Conservation (phyloP, 1,284 basidiomycete species). For the Ganoderma boninense region DNA sequence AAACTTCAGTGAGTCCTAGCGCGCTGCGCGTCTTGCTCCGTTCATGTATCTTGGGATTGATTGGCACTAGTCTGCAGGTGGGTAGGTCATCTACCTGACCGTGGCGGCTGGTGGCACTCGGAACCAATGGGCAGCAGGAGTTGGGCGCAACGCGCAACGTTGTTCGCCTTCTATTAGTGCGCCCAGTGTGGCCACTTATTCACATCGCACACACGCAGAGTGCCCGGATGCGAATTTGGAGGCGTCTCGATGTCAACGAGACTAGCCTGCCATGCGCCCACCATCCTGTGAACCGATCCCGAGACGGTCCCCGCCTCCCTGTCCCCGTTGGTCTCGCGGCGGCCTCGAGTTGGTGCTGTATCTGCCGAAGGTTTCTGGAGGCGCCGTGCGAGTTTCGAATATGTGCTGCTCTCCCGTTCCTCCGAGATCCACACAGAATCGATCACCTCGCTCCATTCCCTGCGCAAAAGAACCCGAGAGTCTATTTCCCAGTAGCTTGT, state of each 20-base stretch:
- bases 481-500: conserved; percentile 5
- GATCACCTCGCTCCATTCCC: background rate
- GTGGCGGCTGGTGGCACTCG: background rate
- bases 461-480: conserved; percentile 9
- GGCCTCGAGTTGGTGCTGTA: background rate
- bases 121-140: background rate
- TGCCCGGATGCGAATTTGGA: background rate
- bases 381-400: background rate
- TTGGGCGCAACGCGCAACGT: background rate
- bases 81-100: background rate
- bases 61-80: background rate
- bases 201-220: background rate
- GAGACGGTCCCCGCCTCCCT: background rate
- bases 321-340: background rate
- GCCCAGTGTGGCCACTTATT: background rate
- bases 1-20: background rate
- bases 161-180: background rate
- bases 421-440: background rate
- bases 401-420: background rate
- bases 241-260: conserved; percentile 4
- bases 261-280: background rate
- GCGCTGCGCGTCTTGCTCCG: background rate
- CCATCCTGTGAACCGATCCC: background rate
- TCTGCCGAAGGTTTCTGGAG: background rate
- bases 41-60: background rate